phyloP scores from a whole-genome alignment of 2,329 filamentous ascomycete species.

The Ascochyta clinopodiicola region DNA sequence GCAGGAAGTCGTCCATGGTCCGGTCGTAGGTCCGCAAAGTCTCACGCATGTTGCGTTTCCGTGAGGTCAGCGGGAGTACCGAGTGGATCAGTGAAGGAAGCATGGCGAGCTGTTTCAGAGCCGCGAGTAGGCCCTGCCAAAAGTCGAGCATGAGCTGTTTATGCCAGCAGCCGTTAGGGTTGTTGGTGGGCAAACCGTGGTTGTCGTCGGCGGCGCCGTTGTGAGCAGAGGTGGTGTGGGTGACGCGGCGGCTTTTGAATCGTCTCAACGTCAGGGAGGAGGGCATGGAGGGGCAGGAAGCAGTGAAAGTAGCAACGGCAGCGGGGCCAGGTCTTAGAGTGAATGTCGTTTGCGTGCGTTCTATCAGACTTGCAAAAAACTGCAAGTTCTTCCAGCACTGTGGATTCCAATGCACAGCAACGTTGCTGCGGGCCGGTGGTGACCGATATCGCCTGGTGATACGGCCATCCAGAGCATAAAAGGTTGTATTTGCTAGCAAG shows the following conservation, averaged over 20 bases:
- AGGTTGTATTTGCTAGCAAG: conserved; percentile 50
- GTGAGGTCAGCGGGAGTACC: conserved; percentile 43
- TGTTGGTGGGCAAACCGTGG: conserved; percentile 25
- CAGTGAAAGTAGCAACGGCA: conserved; percentile 30
- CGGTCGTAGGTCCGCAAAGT: conserved; percentile 51
- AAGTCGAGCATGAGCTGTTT: conserved; percentile 49
- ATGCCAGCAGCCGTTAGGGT: conserved; percentile 36
- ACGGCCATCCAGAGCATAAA: conserved; percentile 45
- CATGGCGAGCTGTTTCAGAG: conserved; percentile 50
- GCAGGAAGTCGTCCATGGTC: conserved; percentile 57
- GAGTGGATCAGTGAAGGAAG: conserved; percentile 49
- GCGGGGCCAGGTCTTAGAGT: conserved; percentile 33
- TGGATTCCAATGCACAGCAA: conserved; percentile 39
- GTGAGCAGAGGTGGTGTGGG: conserved; percentile 28
- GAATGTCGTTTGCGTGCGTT: conserved; percentile 35
- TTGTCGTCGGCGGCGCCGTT: conserved; percentile 32
- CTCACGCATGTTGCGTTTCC: conserved; percentile 43
- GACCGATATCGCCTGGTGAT: conserved; percentile 51
- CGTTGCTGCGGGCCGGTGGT: conserved; percentile 43
- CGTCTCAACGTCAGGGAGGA: conserved; percentile 40
- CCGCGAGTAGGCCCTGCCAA: conserved; percentile 48
- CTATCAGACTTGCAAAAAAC: conserved; percentile 29
- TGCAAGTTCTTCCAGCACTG: conserved; percentile 24
- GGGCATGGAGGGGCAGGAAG: conserved; percentile 40
- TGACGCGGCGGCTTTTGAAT: conserved; percentile 47